Conservation (phyloP, 495 filamentous ascomycete genomes). For the Chlorociboria aeruginascens region DNA sequence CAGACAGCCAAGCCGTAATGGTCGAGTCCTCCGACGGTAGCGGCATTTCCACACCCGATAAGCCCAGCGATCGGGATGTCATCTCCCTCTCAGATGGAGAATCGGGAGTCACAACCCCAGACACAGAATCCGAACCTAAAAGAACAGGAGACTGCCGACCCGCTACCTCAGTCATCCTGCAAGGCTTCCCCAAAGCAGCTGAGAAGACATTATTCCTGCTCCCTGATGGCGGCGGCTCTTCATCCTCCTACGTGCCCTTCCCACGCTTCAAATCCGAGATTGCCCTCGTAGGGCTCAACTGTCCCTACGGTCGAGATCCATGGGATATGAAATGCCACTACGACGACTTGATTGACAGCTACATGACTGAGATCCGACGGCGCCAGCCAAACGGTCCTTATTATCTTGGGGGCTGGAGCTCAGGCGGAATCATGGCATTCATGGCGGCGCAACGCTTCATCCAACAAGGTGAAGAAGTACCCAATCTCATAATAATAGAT, state of each 20-base stretch:
- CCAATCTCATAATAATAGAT: slow-evolving; percentile 5
- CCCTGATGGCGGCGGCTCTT: slow-evolving; percentile 65
- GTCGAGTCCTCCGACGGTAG: no score
- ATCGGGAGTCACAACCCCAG: no score
- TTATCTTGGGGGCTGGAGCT: slow-evolving; percentile 65
- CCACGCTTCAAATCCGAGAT: slow-evolving; percentile 35
- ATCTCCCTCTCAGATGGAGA: no score
- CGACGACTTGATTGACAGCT: slow-evolving; percentile 39
- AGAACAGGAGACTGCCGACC: neutral
- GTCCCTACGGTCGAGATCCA: slow-evolving; percentile 32
- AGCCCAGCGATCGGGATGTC: no score
- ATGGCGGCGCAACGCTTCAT: slow-evolving; percentile 63
- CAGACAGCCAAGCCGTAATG: neutral
- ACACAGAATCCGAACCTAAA: no score
- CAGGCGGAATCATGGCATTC: slow-evolving; percentile 76
- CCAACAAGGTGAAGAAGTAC: slow-evolving; percentile 52
- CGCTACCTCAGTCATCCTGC: slow-evolving; percentile 1
- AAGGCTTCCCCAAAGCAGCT: slow-evolving; percentile 1
- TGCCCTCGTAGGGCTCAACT: slow-evolving; percentile 48
- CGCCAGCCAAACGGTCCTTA: slow-evolving; percentile 57
- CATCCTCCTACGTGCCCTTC: slow-evolving; percentile 46
- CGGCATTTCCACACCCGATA: no score
- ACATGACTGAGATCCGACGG: slow-evolving; percentile 48
- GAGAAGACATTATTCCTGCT: slow-evolving; percentile 45
- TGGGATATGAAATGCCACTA: slow-evolving; percentile 40